These are phyloP conservation scores for Zygosaccharomyces rouxii DNA, from an alignment of 805 yeast genomes.

Conservation along the genomic window DNA sequence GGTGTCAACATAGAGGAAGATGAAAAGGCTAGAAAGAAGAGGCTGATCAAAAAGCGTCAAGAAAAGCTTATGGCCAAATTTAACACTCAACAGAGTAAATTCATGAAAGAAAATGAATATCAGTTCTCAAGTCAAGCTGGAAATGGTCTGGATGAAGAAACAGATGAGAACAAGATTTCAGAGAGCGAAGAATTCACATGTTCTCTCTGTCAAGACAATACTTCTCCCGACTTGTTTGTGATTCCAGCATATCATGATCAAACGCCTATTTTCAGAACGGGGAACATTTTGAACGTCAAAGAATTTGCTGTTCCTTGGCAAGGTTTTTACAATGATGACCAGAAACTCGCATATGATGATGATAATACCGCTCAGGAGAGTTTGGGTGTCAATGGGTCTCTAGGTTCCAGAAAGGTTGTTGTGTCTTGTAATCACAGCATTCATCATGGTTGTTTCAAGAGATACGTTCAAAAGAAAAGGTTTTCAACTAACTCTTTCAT, in stretches of 20 bases:
- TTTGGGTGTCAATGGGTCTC: slow-evolving; percentile 16
- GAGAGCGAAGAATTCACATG: slow-evolving; percentile 40
- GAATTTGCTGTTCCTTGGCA: slow-evolving; percentile 32
- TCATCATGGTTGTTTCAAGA: slow-evolving; percentile 74
- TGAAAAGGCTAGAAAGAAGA: slow-evolving; percentile 49
- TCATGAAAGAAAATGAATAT: slow-evolving; percentile 51
- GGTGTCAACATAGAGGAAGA: slow-evolving; percentile 44
- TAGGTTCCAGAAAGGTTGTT: slow-evolving; percentile 38
- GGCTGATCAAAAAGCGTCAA: slow-evolving; percentile 59
- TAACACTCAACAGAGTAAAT: slow-evolving; percentile 68
- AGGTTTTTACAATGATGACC: slow-evolving; percentile 28
- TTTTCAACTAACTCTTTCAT: slow-evolving; percentile 60
- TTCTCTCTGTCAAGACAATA: slow-evolving; percentile 56
- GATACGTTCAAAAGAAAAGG: slow-evolving; percentile 59
- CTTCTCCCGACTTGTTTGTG: slow-evolving; percentile 50
- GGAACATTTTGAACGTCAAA: slow-evolving; percentile 25
- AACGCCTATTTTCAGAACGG: slow-evolving; percentile 47
- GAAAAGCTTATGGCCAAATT: slow-evolving; percentile 58
- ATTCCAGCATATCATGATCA: slow-evolving; percentile 48
- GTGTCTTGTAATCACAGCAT: slow-evolving; percentile 93
- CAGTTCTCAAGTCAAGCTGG: slow-evolving; percentile 24
- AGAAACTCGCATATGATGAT: slow-evolving; percentile 20
- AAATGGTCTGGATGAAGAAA: slow-evolving; percentile 36
- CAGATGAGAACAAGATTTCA: slow-evolving; percentile 33
- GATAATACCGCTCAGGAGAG: slow-evolving; percentile 20